A percentile compares a stretch with the other conserved stretches of the same genome.
These are phyloP conservation scores for Fonsecaea multimorphosa DNA, from an alignment of 2,329 filamentous ascomycete genomes.

Conservation along the genomic window DNA sequence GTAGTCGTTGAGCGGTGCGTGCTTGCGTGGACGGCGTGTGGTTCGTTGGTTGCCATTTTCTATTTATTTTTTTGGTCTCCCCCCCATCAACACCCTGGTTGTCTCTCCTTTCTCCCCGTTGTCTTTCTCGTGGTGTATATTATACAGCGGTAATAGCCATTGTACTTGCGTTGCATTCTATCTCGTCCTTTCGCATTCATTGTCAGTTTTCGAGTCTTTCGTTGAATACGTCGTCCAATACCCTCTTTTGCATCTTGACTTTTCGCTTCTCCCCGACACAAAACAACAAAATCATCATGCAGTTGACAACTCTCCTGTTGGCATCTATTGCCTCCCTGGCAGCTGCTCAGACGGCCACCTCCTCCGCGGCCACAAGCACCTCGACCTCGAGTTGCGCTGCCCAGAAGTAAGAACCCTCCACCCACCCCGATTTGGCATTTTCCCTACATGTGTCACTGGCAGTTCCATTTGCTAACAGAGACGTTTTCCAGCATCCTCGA, in stretches of 20 bases:
- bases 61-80: background rate
- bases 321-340: conserved; percentile 41
- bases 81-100: background rate
- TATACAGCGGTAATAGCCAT: background rate
- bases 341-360: conserved; percentile 39
- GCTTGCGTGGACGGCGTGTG: too few relatives aligned
- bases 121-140: background rate
- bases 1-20: background rate
- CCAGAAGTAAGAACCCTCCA: conserved; percentile 41
- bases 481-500: conserved; percentile 55
- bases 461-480: conserved; percentile 7
- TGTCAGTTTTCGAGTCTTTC: conserved; percentile 61
- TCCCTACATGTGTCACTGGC: too few relatives aligned
- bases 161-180: background rate
- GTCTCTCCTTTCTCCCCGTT: background rate
- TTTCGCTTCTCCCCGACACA: conserved; percentile 77
- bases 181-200: background rate
- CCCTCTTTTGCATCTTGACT: conserved; percentile 89
- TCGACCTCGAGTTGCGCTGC: conserved; percentile 37
- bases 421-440: too few relatives aligned
- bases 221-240: background rate
- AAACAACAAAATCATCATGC: conserved; percentile 67
- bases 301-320: conserved; percentile 36
- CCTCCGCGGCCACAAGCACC: conserved; percentile 27
- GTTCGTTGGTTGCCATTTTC: background rate